These are phyloP conservation scores for Phytophthora quininea DNA, from an alignment of 352 stramenopile species.

Conservation along the genomic window DNA sequence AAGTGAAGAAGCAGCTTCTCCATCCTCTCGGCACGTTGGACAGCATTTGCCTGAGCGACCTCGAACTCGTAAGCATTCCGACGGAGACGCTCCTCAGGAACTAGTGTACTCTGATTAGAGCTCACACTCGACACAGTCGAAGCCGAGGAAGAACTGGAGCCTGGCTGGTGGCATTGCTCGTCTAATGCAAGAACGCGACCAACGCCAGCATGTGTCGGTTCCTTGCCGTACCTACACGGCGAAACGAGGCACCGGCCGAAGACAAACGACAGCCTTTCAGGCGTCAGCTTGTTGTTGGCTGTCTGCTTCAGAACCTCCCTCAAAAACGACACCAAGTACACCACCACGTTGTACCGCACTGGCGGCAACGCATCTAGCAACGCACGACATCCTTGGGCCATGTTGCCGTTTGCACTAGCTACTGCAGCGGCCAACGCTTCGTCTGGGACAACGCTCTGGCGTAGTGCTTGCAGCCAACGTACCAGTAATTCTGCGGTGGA, in stretches of 20 bases:
- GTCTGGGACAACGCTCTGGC: slow-evolving; percentile 88
- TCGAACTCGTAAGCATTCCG: slow-evolving; percentile 63
- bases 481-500: slow-evolving; percentile 92
- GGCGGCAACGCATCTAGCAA: slow-evolving; percentile 88
- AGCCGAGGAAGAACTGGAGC: slow-evolving; percentile 39
- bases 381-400: slow-evolving; percentile 74
- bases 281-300: slow-evolving; percentile 64
- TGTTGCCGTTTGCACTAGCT: slow-evolving; percentile 64
- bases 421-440: slow-evolving; percentile 78
- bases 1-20: slow-evolving; percentile 73
- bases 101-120: slow-evolving; percentile 39
- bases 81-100: slow-evolving; percentile 67
- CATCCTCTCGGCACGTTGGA: slow-evolving; percentile 71
- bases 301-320: slow-evolving; percentile 91
- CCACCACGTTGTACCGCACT: slow-evolving; percentile 96
- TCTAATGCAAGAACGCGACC: slow-evolving; percentile 27
- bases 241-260: slow-evolving; percentile 77
- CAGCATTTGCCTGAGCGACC: slow-evolving; percentile 54
- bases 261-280: slow-evolving; percentile 77
- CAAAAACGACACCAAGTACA: slow-evolving; percentile 97
- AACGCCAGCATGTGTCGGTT: slow-evolving; percentile 7
- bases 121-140: slow-evolving; percentile 41
- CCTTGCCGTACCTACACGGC: slow-evolving; percentile 40
- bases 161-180: slow-evolving; percentile 22
- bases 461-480: slow-evolving; percentile 91